Evolutionary conservation across 345 rosid species (phyloP), one percentile per base, ranked within the genome.

Genomic region (Gossypium arboreum): DNA sequence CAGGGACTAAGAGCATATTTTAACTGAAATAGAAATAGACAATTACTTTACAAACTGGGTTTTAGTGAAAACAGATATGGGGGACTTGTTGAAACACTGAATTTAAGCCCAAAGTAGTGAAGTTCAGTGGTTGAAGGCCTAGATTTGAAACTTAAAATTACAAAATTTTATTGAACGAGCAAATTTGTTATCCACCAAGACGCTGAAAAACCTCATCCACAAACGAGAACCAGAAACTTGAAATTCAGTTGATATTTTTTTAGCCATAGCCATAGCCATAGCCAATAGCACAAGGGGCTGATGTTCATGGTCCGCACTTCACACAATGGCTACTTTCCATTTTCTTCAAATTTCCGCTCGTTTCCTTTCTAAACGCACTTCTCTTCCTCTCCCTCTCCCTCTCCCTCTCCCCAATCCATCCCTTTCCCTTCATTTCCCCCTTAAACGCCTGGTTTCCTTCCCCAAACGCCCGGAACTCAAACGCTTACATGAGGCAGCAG

Each of bases 371-470:
- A 34, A 34, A 34, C 41, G 7, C 41, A 34, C 41, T 34, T 34
- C 7, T 34, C 41, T 34, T 1, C 12, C 29, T 71, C 22, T 20
- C 22, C 22, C 22, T 20, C 34, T 34, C n/a, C 73, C 61, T 29
- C 73, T 54, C 17, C 67, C 68, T 22, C 44, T 72, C 16, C 67
- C 55, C 3, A 59, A 73, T 11, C 68, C 76, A 7, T 27, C 34
- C 6, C 17, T 48, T 4, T 81, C 79, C 2, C 77, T 68, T 76
- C 79, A 56, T 58, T 83, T 79, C 66, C 86, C 91, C 71, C 78
- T 77, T 0, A 84, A 77, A 74, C 87, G 83, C 10, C 73, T 81
- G 60, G 73, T 83, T 74, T 82, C 88, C 29, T n/a, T 82, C 77
- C 80, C 85, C 1, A 34, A 83, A 71, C 82, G 44, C 12, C 67